Percentiles rank a stretch among this genome's conserved stretches.
Conservation (phyloP, 2,329 filamentous ascomycete species). For the Fusarium camptoceras region DNA sequence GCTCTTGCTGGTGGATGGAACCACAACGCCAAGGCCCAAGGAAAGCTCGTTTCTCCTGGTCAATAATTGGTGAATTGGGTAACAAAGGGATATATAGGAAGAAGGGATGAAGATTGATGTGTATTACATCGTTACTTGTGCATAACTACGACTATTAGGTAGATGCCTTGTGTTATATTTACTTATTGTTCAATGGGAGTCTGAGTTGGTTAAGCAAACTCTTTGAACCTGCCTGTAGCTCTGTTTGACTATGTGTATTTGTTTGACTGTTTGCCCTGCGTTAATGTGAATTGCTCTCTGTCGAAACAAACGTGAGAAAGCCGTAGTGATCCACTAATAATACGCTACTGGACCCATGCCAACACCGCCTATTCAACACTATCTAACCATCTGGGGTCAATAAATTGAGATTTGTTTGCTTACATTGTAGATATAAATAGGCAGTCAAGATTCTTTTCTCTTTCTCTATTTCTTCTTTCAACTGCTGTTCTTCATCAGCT, state of each 20-base stretch:
- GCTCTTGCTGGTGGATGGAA: constrained; percentile 90
- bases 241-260: not conserved
- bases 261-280: not conserved
- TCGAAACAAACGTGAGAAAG: constrained; percentile 3
- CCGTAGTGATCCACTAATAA: constrained; percentile 18
- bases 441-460: not conserved
- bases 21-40: constrained; percentile 78
- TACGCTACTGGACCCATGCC: constrained; percentile 16
- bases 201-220: constrained; percentile 11
- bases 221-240: not conserved
- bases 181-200: constrained; percentile 43
- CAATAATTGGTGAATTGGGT: constrained; percentile 69
- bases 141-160: constrained; percentile 45
- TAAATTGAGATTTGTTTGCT: constrained; percentile 29
- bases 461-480: not conserved
- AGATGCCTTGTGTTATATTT: constrained; percentile 49
- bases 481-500: not conserved
- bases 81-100: constrained; percentile 32
- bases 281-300: not conserved
- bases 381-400: constrained; percentile 27
- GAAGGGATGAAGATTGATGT: constrained; percentile 38
- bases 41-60: constrained; percentile 87
- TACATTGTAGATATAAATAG: constrained; percentile 15
- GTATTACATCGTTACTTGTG: constrained; percentile 42
- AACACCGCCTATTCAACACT: constrained; percentile 44